phyloP scores from a whole-genome alignment of 73 alveolate species.

The Blepharisma japonicum region DNA sequence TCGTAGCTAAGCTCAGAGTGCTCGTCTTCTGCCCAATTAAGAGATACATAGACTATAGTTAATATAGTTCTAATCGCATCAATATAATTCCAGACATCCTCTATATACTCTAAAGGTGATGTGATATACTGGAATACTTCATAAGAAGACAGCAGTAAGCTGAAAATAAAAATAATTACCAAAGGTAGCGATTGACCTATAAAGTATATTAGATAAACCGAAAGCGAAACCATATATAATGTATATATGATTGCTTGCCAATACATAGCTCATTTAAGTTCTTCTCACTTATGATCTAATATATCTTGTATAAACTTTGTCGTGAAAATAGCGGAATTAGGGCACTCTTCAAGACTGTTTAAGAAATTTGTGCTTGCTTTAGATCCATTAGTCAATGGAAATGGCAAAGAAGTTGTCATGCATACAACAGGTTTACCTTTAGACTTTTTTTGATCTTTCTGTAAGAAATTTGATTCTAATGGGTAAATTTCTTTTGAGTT shows the following conservation, averaged over 20 bases:
- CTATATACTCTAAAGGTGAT: background rate
- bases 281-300: background rate
- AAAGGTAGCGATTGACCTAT: background rate
- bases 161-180: background rate
- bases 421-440: background rate
- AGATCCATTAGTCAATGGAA: background rate
- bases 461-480: too few relatives aligned
- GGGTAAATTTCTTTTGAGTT: too few relatives aligned
- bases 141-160: background rate
- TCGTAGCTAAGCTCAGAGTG: background rate
- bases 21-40: too few relatives aligned
- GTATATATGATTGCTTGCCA: background rate
- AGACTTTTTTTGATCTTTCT: too few relatives aligned
- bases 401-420: background rate
- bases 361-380: background rate
- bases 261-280: background rate
- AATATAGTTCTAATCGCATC: slow-evolving; percentile 5
- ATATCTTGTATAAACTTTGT: background rate
- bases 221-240: background rate
- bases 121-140: background rate
- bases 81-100: slow-evolving; percentile 15
- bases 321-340: background rate
- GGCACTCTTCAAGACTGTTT: background rate
- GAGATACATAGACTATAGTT: background rate
- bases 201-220: background rate